Conservation (phyloP, 192 early-diverging fungal genomes). For the Coemansia pectinata region DNA sequence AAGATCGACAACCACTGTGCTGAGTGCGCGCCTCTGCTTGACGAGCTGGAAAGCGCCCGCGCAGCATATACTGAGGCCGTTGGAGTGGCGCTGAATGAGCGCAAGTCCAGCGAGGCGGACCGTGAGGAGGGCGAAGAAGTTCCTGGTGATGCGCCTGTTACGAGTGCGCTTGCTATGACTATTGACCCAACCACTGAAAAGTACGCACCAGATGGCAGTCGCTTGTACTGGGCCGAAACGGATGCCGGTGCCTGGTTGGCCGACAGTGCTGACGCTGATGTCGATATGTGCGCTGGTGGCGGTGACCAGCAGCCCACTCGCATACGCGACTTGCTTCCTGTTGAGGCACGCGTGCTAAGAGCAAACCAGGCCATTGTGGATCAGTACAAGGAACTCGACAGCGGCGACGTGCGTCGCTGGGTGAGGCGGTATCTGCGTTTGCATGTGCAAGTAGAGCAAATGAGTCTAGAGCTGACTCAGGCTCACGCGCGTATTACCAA, state of each 20-base stretch:
- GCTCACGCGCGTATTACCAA: slow-evolving; percentile 21
- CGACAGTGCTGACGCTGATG: slow-evolving; percentile 31
- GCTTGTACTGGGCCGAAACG: slow-evolving; percentile 34
- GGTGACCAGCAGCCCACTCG: slow-evolving; percentile 24
- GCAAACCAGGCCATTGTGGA: slow-evolving; percentile 22
- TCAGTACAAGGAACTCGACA: slow-evolving; percentile 27
- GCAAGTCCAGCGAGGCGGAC: slow-evolving; percentile 15
- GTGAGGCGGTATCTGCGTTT: slow-evolving; percentile 32
- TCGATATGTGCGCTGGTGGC: slow-evolving; percentile 1
- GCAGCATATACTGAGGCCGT: not conserved
- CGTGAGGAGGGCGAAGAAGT: slow-evolving; percentile 53
- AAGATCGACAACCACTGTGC: slow-evolving; percentile 27
- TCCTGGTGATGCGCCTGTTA: slow-evolving; percentile 9
- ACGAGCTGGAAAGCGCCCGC: slow-evolving; percentile 24
- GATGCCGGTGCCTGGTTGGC: slow-evolving; percentile 29
- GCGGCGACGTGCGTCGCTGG: slow-evolving; percentile 29
- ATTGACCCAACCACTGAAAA: slow-evolving; percentile 17
- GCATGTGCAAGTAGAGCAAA: slow-evolving; percentile 19
- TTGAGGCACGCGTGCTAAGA: slow-evolving; percentile 33
- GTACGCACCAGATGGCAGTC: slow-evolving; percentile 23
- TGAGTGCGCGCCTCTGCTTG: slow-evolving; percentile 22
- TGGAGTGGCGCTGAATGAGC: not conserved
- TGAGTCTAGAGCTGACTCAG: slow-evolving; percentile 10
- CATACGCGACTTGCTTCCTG: slow-evolving; percentile 32
- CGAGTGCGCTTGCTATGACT: slow-evolving; percentile 15